Conservation (phyloP, 495 filamentous ascomycete species). For the Podospora sp. region DNA sequence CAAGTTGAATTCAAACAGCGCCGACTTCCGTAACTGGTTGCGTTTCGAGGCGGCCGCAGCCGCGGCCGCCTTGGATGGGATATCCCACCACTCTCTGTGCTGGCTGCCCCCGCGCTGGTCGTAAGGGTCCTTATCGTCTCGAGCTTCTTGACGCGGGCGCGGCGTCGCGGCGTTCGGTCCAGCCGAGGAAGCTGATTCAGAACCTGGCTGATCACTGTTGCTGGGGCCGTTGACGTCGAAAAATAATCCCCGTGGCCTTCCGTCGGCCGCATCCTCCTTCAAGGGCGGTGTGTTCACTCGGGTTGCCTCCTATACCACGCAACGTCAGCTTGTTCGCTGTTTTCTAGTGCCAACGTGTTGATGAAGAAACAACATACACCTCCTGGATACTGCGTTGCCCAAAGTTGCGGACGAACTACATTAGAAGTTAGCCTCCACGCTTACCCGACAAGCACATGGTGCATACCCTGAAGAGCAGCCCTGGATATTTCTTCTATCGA, state of each 20-base stretch:
- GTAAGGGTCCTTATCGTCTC: conserved; percentile 3
- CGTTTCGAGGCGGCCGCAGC: conserved; percentile 2
- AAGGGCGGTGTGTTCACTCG: conserved; percentile 53
- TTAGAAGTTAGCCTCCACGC: neutral
- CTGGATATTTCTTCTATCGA: conserved; percentile 1
- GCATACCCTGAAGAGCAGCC: conserved; percentile 5
- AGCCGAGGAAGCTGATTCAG: conserved; percentile 20
- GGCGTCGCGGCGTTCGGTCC: neutral
- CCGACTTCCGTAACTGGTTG: conserved; percentile 19
- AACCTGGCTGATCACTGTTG: conserved; percentile 2
- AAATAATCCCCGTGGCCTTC: conserved; percentile 49
- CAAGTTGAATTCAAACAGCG: conserved; percentile 54
- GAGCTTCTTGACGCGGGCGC: neutral
- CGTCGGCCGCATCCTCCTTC: conserved; percentile 32
- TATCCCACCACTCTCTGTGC: conserved; percentile 29
- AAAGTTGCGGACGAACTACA: conserved; percentile 14
- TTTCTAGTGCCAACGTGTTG: neutral
- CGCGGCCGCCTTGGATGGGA: conserved; percentile 7
- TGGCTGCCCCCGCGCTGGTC: neutral
- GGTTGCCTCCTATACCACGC: conserved; percentile 44
- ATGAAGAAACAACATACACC: conserved; percentile 24
- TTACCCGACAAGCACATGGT: neutral
- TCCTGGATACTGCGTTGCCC: conserved; percentile 28
- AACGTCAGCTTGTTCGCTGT: neutral
- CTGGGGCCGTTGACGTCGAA: conserved; percentile 43